Evolutionary conservation across 2,329 filamentous ascomycete genomes (phyloP).

Genomic region (Pseudogymnoascus sp.): DNA sequence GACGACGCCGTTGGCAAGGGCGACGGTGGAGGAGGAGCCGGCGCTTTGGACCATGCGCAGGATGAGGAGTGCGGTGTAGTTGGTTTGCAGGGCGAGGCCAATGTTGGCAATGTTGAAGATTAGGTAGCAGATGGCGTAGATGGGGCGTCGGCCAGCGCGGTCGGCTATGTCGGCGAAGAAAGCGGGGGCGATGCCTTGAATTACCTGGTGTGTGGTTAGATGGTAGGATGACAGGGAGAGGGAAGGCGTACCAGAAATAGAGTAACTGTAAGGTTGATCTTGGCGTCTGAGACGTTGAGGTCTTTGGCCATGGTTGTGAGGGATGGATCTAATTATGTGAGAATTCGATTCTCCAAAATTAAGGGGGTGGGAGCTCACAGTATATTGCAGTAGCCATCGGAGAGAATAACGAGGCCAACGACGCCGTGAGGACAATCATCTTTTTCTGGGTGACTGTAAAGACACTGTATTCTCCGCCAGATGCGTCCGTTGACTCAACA

Average conservation of each 20-base stretch:
- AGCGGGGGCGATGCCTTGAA: slow-evolving; percentile 50
- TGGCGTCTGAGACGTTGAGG: slow-evolving; percentile 27
- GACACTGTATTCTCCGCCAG: slow-evolving; percentile 7
- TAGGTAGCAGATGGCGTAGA: slow-evolving; percentile 44
- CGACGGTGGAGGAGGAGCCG: slow-evolving; percentile 50
- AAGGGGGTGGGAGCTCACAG: slow-evolving; percentile 43
- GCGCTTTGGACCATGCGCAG: slow-evolving; percentile 48
- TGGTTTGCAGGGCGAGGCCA: slow-evolving; percentile 42
- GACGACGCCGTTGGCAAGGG: slow-evolving; percentile 50
- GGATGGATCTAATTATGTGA: slow-evolving; percentile 30
- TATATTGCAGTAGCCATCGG: slow-evolving; percentile 48
- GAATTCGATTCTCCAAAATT: slow-evolving; percentile 38
- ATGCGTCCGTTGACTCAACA: background rate
- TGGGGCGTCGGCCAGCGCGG: slow-evolving; percentile 43
- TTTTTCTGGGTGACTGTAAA: slow-evolving; percentile 27
- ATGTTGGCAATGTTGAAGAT: slow-evolving; percentile 47
- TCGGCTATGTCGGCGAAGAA: slow-evolving; percentile 50
- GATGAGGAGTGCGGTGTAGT: slow-evolving; percentile 42
- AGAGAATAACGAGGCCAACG: slow-evolving; percentile 45
- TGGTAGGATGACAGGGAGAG: slow-evolving; percentile 36
- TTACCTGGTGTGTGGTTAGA: slow-evolving; percentile 35
- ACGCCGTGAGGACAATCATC: slow-evolving; percentile 44
- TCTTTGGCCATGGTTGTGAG: slow-evolving; percentile 26
- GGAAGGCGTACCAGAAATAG: background rate
- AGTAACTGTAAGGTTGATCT: slow-evolving; percentile 1